Conservation (phyloP, 2,329 filamentous ascomycete species). For the Penicillium sp. region DNA sequence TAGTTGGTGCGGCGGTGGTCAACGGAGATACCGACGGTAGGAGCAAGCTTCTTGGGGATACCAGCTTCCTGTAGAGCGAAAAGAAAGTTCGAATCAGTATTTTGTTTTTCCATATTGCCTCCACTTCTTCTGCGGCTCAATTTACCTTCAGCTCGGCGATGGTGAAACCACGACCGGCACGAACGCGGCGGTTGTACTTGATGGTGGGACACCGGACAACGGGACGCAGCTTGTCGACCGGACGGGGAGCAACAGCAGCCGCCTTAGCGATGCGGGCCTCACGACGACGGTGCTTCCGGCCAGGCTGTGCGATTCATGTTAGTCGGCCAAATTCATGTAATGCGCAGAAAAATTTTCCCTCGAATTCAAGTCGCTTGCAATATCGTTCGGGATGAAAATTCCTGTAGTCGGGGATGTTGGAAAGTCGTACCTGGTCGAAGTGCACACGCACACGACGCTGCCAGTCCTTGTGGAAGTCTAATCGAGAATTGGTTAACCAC, state of each 20-base stretch:
- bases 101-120: neutral
- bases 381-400: conserved; percentile 15
- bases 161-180: conserved; percentile 96
- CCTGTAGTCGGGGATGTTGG: conserved; percentile 11
- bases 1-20: conserved; percentile 96
- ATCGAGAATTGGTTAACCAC: conserved; percentile 31
- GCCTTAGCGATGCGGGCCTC: conserved; percentile 92
- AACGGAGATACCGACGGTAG: conserved; percentile 95
- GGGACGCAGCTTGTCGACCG: conserved; percentile 94
- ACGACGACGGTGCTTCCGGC: conserved; percentile 91
- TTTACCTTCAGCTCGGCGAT: conserved; percentile 95
- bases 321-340: conserved; percentile 27
- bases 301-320: conserved; percentile 65
- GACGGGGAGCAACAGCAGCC: conserved; percentile 89
- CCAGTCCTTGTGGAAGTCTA: conserved; percentile 99
- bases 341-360: conserved; percentile 17
- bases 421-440: conserved; percentile 93
- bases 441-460: conserved; percentile 97
- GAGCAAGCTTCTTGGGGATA: conserved; percentile 89
- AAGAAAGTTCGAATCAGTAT: conserved; percentile 19
- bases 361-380: conserved; percentile 16
- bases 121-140: conserved; percentile 11
- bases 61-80: conserved; percentile 71
- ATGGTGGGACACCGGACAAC: conserved; percentile 96
- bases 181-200: conserved; percentile 99